Conservation (phyloP, 495 filamentous ascomycete species). For the Aspergillus asperescens region DNA sequence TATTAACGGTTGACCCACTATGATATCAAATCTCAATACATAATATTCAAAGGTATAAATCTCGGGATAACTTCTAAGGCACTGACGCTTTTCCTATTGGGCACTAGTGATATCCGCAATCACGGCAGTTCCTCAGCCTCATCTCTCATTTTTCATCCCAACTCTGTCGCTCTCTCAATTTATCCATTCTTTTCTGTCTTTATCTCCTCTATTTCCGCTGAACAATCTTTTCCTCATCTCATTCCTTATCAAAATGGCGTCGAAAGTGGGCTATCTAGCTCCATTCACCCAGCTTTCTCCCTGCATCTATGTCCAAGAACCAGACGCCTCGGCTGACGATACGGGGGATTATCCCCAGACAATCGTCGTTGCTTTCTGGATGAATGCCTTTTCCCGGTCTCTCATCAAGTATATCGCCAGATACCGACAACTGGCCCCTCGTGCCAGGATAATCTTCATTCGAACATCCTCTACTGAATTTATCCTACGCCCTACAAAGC, state of each 20-base stretch:
- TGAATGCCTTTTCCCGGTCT: constrained; percentile 38
- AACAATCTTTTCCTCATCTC: too few species aligned
- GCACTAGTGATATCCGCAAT: too few species aligned
- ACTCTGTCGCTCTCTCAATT: too few species aligned
- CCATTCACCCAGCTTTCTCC: constrained; percentile 28
- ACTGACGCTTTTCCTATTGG: too few species aligned
- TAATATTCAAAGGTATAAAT: too few species aligned
- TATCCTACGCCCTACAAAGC: constrained; percentile 22
- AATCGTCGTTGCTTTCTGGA: constrained; percentile 42
- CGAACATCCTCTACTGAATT: constrained; percentile 36
- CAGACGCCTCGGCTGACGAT: constrained; percentile 9
- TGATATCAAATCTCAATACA: too few species aligned
- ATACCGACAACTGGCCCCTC: constrained; percentile 32
- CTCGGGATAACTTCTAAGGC: too few species aligned
- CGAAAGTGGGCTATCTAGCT: constrained; percentile 1
- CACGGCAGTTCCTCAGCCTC: too few species aligned
- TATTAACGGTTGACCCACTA: too few species aligned
- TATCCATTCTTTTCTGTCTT: not conserved
- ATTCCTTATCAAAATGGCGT: constrained; percentile 5
- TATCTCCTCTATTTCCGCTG: too few species aligned
- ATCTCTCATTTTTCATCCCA: too few species aligned
- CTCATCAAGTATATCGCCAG: constrained; percentile 36
- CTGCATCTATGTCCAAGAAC: constrained; percentile 34
- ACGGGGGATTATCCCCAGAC: constrained; percentile 15
- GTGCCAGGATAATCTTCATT: constrained; percentile 39